A percentile compares a stretch with the other conserved stretches of the same genome.
phyloP scores from a whole-genome alignment of 1,284 basidiomycete genomes.

The Moesziomyces parantarcticus region DNA sequence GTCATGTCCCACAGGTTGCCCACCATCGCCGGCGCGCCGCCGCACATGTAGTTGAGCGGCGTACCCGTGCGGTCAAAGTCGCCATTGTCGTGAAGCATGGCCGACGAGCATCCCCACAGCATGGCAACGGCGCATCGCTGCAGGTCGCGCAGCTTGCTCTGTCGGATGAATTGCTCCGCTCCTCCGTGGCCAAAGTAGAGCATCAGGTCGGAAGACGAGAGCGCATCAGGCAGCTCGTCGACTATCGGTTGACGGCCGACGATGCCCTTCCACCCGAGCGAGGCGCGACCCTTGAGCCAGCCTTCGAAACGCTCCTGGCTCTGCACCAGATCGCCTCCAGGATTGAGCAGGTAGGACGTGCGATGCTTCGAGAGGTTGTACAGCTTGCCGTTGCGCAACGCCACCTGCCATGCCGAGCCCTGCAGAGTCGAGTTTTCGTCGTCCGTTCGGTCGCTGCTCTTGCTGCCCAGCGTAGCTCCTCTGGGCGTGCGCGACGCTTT shows the following conservation, averaged over 20 bases:
- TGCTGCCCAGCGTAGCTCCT: conserved; percentile 12
- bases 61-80: conserved; percentile 92
- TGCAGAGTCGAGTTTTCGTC: background rate
- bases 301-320: conserved; percentile 84
- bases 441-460: background rate
- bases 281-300: conserved; percentile 75
- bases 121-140: conserved; percentile 88
- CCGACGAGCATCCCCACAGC: conserved; percentile 99
- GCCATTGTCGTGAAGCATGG: conserved; percentile 85
- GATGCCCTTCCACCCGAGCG: conserved; percentile 81
- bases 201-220: conserved; percentile 55
- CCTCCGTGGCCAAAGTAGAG: conserved; percentile 95
- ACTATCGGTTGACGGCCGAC: conserved; percentile 74
- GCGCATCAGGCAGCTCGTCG: conserved; percentile 55
- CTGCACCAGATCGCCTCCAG: conserved; percentile 84
- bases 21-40: conserved; percentile 90
- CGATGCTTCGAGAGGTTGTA: conserved; percentile 46
- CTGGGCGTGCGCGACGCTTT: conserved; percentile 13
- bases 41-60: conserved; percentile 93
- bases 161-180: conserved; percentile 88
- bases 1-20: conserved; percentile 99
- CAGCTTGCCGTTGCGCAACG: conserved; percentile 44
- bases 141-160: conserved; percentile 81
- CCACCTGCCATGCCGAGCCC: conserved; percentile 34
- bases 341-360: conserved; percentile 89